Conservation (phyloP, 441 rosid genomes). For the Populus hybrid region DNA sequence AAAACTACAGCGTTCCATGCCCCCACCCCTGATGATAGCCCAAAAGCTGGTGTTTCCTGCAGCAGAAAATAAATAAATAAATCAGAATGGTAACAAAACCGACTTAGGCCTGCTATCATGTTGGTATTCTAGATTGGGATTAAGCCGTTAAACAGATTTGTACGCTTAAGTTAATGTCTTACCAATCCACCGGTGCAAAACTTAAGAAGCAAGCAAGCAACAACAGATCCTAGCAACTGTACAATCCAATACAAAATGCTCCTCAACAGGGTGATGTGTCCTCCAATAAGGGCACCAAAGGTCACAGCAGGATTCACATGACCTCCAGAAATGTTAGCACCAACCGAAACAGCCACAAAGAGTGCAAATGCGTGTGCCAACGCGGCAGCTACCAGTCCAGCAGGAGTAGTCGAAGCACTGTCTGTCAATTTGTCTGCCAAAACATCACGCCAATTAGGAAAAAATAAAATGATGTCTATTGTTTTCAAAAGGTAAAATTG, state of each 20-base stretch:
- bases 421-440: slow-evolving; percentile 61
- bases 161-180: neutral
- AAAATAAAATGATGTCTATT: too few species aligned
- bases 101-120: neutral
- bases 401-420: slow-evolving; percentile 59
- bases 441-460: neutral
- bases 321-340: slow-evolving; percentile 82
- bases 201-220: slow-evolving; percentile 70
- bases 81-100: neutral
- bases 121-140: neutral
- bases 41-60: too few species aligned
- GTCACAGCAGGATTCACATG: slow-evolving; percentile 34
- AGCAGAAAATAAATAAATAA: slow-evolving; percentile 13
- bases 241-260: slow-evolving; percentile 80
- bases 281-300: slow-evolving; percentile 80
- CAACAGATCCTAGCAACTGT: slow-evolving; percentile 69
- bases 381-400: slow-evolving; percentile 71
- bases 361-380: slow-evolving; percentile 73
- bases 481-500: too few species aligned
- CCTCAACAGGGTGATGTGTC: slow-evolving; percentile 70
- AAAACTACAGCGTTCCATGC: too few species aligned
- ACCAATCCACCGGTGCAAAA: slow-evolving; percentile 63
- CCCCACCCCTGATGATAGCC: too few species aligned
- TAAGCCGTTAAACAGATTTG: neutral
- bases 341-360: slow-evolving; percentile 74